Base-by-base conservation (phyloP, 768 basidiomycete species). In the Serendipita sp. region DNA sequence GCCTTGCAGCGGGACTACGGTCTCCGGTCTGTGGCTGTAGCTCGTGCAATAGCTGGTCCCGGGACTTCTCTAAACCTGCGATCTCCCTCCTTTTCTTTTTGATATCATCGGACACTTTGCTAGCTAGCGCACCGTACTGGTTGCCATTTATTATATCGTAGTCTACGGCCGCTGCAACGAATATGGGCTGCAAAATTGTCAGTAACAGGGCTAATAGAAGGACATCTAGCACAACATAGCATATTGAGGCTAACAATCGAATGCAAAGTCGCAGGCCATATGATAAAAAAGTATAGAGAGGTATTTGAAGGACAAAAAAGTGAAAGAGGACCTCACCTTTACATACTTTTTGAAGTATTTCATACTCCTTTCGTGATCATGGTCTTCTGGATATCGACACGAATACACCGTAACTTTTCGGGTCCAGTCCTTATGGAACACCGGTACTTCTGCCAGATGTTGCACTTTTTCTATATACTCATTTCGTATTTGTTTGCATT, bases 331-430 rank as follows among this genome's bases (percentile, higher is more conserved):
- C 75, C 41, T 64, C 63, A 96, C 96, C 88, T 96, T 95, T 78
- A 97, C 84, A 76, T 96, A 98, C 79, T 89, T 92, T 74, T 89
- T 87, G 78, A 98, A 98, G 78, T 92, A 91, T 76, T 80, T 85
- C 73, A 90, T 77, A 65, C 85, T 81, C 66, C 88, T 82, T 72
- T 93, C 85, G 67, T 86, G 84, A 72, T 97, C 93, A 70, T 94
- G 91, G 73, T 99, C 96, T 32, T 89, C 93, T 0, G 94, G 94
- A 85, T 93, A 96, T 74, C 89, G 90, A 32, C 83, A 81, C 38
- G 87, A 91, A 70, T 89, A 91, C 18, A 98, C 92, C 5, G 80
- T 86, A 65, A 96, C 85, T 71, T 85, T 89, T 38, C 93, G 82
- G 3, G 88, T 83, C 62, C 79, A 75, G 18, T 84, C 90, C 68